phyloP scores from a whole-genome alignment of 352 stramenopile species.

The Pythium chondricola region DNA sequence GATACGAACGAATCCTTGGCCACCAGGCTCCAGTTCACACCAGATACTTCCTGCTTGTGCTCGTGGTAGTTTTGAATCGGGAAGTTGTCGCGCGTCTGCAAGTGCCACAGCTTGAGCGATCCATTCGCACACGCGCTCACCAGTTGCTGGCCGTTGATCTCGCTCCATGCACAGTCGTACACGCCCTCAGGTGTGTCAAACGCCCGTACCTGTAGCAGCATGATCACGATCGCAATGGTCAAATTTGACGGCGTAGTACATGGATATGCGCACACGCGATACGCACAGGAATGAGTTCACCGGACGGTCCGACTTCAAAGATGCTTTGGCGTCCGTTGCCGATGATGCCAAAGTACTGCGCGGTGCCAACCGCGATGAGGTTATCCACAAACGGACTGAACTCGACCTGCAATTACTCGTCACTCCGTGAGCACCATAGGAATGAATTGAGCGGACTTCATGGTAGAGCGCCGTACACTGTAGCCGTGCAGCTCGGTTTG shows the following conservation, averaged over 20 bases:
- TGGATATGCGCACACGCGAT: background rate
- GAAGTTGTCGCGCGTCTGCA: slow-evolving; percentile 83
- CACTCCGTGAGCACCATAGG: background rate
- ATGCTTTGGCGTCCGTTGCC: slow-evolving; percentile 87
- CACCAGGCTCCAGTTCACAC: slow-evolving; percentile 89
- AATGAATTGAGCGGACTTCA: background rate
- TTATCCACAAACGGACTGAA: slow-evolving; percentile 90
- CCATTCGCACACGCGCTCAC: slow-evolving; percentile 85
- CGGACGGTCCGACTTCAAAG: slow-evolving; percentile 64
- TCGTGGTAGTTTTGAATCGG: slow-evolving; percentile 86
- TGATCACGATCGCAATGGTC: background rate
- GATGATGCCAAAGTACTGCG: slow-evolving; percentile 92
- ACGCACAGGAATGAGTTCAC: slow-evolving; percentile 51
- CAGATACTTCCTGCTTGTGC: slow-evolving; percentile 80
- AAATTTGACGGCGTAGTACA: background rate
- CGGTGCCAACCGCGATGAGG: slow-evolving; percentile 76
- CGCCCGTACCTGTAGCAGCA: slow-evolving; percentile 48
- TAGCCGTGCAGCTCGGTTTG: slow-evolving; percentile 67
- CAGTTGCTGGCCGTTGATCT: slow-evolving; percentile 80
- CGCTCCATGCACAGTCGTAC: slow-evolving; percentile 89
- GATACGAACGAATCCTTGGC: slow-evolving; percentile 85
- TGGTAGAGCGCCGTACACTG: slow-evolving; percentile 24
- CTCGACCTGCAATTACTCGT: slow-evolving; percentile 52
- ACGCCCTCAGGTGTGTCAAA: slow-evolving; percentile 89
- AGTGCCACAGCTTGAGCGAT: slow-evolving; percentile 86